Evolutionary conservation across 1,284 basidiomycete species (phyloP), one percentile per base, ranked within the genome.

Genomic region (Meira nashicola): DNA sequence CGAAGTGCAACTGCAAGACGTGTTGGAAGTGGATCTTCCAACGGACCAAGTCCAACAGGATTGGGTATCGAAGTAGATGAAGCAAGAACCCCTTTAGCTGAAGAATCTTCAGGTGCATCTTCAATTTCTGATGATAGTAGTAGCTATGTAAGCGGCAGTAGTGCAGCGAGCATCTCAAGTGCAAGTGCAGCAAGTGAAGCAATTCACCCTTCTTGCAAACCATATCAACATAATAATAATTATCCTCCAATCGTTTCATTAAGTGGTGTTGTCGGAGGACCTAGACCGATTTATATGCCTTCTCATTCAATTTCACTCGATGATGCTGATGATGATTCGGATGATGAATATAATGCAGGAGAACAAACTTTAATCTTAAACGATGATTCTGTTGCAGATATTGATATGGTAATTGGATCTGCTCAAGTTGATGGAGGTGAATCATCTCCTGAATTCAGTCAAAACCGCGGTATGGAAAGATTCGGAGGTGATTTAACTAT

Each of bases 1-100:
- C 66, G 71, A 15, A 78, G 75, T 55, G 76, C 76, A n/a, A 74
- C 76, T 1, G 76, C 76, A 41, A 58, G 73, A 17, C 63, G 62
- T 12, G 73, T 59, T 5, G 64, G 62, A n/a, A 15, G 23, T 6
- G 55, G 62, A 54, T 54, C 15, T 58, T 59, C 25, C 49, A 60
- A 17, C 49, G 54, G 44, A 21, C 39, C 50, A 1, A 59, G 54
- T 48, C 55, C 58, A 14, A 50, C 54, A n/a, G 41, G 44, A 33
- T 48, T 48, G 23, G 40, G 54, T 9, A 44, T 47, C 17, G 54
- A 55, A 23, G 14, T 37, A 19, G 39, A 55, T 14, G 17, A 25
- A 19, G 25, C 14, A 7, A 14, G 23, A 17, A 44, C 54, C 1
- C 51, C 51, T 5, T 28, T 19, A 17, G 51, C 38, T 2, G 51